Evolutionary conservation across 108 stramenopile genomes (phyloP).

Genomic region (Cyclotella choctawhatcheeana): DNA sequence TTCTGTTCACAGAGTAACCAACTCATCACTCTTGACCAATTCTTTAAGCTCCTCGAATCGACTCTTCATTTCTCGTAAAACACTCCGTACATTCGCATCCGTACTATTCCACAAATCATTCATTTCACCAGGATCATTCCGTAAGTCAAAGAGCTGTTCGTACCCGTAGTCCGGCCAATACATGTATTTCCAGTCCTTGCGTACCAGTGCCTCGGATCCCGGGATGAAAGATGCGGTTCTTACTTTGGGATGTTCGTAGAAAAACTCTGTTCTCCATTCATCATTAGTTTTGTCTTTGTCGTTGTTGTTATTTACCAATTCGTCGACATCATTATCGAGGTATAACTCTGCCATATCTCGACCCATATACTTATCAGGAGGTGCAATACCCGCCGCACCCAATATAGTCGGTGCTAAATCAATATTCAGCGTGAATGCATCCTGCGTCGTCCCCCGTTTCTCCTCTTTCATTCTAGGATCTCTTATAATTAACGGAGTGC

Average conservation of each 20-base stretch:
- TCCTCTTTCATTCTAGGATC: constrained; percentile 80
- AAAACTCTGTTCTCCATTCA: constrained; percentile 64
- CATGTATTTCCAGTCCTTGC: constrained; percentile 71
- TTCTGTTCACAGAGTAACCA: constrained; percentile 13
- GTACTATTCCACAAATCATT: constrained; percentile 59
- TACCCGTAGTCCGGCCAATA: constrained; percentile 74
- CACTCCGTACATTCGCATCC: constrained; percentile 10
- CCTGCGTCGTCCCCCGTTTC: constrained; percentile 58
- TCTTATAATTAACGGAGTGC: constrained; percentile 78
- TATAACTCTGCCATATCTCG: constrained; percentile 79
- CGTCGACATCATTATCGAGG: constrained; percentile 15
- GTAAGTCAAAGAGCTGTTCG: constrained; percentile 80
- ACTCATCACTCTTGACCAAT: constrained; percentile 32
- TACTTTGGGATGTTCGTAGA: constrained; percentile 57
- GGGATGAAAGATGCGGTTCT: constrained; percentile 19
- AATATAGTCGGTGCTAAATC: constrained; percentile 85
- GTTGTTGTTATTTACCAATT: no score
- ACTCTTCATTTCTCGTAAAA: constrained; percentile 29
- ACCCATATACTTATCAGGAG: constrained; percentile 73
- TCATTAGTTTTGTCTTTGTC: no score
- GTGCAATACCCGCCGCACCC: constrained; percentile 60
- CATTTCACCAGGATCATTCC: constrained; percentile 74
- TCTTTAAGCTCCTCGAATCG: constrained; percentile 30
- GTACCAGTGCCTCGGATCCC: constrained; percentile 47
- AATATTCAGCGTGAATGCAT: constrained; percentile 77